Evolutionary conservation across 2,329 filamentous ascomycete genomes (phyloP).

Genomic region (Fusarium succisae): DNA sequence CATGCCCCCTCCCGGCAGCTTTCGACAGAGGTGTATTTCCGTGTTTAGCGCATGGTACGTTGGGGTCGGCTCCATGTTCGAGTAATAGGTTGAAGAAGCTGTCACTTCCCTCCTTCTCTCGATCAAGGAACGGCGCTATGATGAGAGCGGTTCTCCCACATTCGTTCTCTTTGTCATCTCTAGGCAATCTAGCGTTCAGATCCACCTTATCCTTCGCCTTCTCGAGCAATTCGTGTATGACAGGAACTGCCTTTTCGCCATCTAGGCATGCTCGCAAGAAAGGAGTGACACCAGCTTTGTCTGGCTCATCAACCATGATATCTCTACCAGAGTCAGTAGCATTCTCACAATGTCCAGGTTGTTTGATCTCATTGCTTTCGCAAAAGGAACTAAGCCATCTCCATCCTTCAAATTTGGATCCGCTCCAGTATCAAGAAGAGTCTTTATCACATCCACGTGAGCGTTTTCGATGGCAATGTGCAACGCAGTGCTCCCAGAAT

Average conservation of each 20-base stretch:
- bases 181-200: background rate
- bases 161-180: fast-evolving
- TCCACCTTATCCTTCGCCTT: background rate
- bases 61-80: background rate
- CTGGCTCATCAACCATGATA: background rate
- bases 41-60: background rate
- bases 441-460: background rate
- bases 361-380: background rate
- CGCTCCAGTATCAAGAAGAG: background rate
- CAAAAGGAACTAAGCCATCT: background rate
- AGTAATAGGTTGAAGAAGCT: background rate
- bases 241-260: background rate
- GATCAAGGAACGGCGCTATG: background rate
- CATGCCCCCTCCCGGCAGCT: background rate
- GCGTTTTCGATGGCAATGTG: background rate
- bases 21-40: background rate
- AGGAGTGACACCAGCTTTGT: background rate
- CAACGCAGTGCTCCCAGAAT: background rate
- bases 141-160: background rate
- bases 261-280: background rate
- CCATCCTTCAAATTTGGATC: background rate
- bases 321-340: fast-evolving
- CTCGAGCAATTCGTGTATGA: background rate
- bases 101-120: background rate
- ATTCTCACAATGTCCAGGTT: fast-evolving